phyloP scores from a whole-genome alignment of 2,329 filamentous ascomycete species.

The Didymella segeticola region DNA sequence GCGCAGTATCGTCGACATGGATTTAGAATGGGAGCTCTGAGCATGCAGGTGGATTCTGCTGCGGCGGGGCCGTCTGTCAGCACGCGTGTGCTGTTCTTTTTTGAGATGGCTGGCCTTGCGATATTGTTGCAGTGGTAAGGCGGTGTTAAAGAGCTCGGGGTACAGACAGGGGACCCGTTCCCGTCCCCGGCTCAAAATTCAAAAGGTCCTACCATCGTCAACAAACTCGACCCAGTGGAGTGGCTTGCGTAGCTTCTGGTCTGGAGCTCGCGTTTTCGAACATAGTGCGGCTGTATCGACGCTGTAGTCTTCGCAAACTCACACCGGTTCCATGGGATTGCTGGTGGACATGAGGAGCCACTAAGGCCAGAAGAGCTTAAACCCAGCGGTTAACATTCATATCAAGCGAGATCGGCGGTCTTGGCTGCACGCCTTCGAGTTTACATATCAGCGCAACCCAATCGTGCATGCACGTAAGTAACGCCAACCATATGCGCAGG shows the following conservation, averaged over 20 bases:
- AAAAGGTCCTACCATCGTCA: neutral
- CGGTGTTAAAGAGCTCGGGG: neutral
- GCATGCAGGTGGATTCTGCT: conserved; percentile 2
- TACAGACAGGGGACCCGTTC: conserved; percentile 3
- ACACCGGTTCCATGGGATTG: neutral
- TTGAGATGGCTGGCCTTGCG: conserved; percentile 3
- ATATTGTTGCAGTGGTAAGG: conserved; percentile 6
- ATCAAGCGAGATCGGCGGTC: conserved; percentile 5
- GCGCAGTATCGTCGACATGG: conserved; percentile 5
- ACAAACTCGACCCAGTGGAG: neutral
- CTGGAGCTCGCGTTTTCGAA: neutral
- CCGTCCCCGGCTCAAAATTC: neutral
- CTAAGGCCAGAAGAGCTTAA: conserved; percentile 3
- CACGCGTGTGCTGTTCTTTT: conserved; percentile 6
- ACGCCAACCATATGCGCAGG: neutral
- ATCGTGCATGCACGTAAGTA: neutral
- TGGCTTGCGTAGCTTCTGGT: neutral
- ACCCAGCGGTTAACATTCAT: conserved; percentile 4
- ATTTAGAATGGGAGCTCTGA: neutral
- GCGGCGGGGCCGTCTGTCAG: conserved; percentile 14
- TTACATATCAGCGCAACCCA: conserved; percentile 1
- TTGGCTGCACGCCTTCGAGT: conserved; percentile 3
- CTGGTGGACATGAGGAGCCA: neutral
- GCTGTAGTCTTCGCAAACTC: neutral
- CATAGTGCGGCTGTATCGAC: neutral